phyloP scores from a whole-genome alignment of 192 early-diverging fungal species.

The Chytriomyces sp. region DNA sequence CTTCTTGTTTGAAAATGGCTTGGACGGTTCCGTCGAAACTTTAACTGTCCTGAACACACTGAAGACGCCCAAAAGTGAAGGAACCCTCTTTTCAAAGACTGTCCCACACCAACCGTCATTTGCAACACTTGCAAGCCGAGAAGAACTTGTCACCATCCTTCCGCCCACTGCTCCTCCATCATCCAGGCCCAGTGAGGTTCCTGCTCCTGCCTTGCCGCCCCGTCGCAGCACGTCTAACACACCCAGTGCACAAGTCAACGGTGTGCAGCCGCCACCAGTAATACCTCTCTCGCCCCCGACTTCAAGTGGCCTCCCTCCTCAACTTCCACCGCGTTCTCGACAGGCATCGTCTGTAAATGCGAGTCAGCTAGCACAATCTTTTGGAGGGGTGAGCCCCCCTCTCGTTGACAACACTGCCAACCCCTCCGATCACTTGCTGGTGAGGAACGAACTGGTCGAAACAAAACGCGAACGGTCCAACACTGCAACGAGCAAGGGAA shows the following conservation, averaged over 20 bases:
- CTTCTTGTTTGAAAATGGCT: constrained; percentile 18
- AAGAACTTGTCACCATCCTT: not conserved
- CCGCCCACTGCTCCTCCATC: not conserved
- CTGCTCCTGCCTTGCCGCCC: not conserved
- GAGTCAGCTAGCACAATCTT: not conserved
- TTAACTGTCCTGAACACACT: not conserved
- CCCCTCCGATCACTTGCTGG: not conserved
- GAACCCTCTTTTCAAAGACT: constrained; percentile 3
- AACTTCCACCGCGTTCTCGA: constrained; percentile 18
- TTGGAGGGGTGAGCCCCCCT: not conserved
- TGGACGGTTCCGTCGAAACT: constrained; percentile 1
- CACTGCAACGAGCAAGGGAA: not conserved
- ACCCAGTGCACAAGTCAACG: not conserved
- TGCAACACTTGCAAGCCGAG: not conserved
- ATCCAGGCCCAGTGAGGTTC: constrained; percentile 7
- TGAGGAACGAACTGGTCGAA: not conserved
- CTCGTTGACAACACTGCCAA: not conserved
- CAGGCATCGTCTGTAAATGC: not conserved
- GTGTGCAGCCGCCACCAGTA: not conserved
- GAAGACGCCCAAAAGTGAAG: not conserved
- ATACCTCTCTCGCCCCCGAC: not conserved
- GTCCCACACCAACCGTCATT: not conserved
- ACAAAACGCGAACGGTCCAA: not conserved
- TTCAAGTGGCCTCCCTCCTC: not conserved
- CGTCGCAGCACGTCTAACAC: constrained; percentile 1